These are phyloP conservation scores for Avena sativa DNA, from an alignment of 176 grass and related monocot species.

Conservation along the genomic window DNA sequence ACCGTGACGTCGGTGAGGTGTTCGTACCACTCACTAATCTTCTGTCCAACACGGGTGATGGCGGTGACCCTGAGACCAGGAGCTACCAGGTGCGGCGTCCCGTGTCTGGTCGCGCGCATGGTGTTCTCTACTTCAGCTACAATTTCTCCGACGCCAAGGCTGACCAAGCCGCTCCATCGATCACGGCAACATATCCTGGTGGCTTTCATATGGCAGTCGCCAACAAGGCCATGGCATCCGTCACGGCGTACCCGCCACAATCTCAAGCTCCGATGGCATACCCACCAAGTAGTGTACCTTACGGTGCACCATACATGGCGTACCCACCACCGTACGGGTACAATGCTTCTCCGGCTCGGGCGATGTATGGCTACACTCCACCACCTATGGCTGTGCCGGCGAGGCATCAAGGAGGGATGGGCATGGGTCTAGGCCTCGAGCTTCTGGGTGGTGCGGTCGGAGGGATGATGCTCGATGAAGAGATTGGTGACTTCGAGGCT, in stretches of 20 bases:
- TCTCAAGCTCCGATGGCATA: not conserved
- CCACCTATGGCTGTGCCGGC: not conserved
- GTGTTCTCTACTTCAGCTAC: constrained; percentile 71
- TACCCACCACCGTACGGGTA: constrained; percentile 59
- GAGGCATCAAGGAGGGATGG: constrained; percentile 22
- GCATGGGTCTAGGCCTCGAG: constrained; percentile 45
- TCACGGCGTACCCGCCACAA: constrained; percentile 40
- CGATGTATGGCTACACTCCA: constrained; percentile 46
- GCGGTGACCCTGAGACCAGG: constrained; percentile 35
- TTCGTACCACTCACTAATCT: constrained; percentile 67
- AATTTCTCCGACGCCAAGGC: constrained; percentile 46
- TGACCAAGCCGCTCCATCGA: not conserved
- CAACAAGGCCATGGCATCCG: not conserved
- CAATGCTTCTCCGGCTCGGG: not conserved
- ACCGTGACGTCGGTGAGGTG: constrained; percentile 70
- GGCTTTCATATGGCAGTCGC: not conserved
- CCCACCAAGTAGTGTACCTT: not conserved
- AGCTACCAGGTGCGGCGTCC: constrained; percentile 80
- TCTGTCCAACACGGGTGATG: not conserved
- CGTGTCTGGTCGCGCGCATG: constrained; percentile 54
- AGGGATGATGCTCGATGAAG: constrained; percentile 38
- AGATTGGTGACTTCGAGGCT: not conserved
- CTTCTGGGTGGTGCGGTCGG: constrained; percentile 45
- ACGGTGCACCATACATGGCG: constrained; percentile 34
- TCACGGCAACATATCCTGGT: not conserved